Conservation (phyloP, 2,329 filamentous ascomycete genomes). For the Byssochlamys sp. region DNA sequence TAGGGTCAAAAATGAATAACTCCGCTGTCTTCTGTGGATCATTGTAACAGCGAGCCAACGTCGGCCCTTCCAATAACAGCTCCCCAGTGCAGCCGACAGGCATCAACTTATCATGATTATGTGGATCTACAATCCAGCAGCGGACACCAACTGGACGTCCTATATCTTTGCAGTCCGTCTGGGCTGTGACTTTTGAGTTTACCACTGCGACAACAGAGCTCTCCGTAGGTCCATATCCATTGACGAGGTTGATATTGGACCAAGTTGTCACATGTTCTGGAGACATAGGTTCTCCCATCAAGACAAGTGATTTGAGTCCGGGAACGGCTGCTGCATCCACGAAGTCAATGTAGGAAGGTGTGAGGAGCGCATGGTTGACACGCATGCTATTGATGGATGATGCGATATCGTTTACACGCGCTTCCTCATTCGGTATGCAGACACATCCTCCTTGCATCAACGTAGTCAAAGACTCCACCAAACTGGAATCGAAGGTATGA, state of each 20-base stretch:
- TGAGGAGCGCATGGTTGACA: constrained; percentile 49
- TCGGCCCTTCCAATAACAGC: constrained; percentile 36
- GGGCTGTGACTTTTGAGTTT: constrained; percentile 21
- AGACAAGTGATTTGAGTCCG: constrained; percentile 31
- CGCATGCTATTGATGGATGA: constrained; percentile 44
- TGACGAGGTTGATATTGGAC: constrained; percentile 30
- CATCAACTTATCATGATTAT: constrained; percentile 31
- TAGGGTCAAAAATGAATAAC: constrained; percentile 49
- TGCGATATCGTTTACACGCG: constrained; percentile 42
- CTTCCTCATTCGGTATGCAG: constrained; percentile 46
- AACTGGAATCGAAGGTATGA: constrained; percentile 47
- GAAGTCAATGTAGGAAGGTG: constrained; percentile 47
- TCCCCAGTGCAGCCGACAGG: constrained; percentile 33
- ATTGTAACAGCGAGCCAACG: constrained; percentile 55
- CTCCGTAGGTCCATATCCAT: constrained; percentile 39
- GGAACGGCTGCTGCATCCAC: constrained; percentile 36
- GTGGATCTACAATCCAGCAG: constrained; percentile 32
- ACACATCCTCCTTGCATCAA: constrained; percentile 49
- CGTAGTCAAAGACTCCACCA: constrained; percentile 46
- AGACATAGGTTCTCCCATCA: constrained; percentile 44
- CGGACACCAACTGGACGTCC: constrained; percentile 24
- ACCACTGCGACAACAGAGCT: constrained; percentile 27
- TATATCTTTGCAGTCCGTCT: constrained; percentile 26
- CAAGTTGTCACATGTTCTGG: constrained; percentile 28
- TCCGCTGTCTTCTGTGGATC: constrained; percentile 49